A percentile compares a stretch with the other conserved stretches of the same genome.
These are phyloP conservation scores for Annulohypoxylon maeteangense DNA, from an alignment of 495 filamentous ascomycete species.

Conservation along the genomic window DNA sequence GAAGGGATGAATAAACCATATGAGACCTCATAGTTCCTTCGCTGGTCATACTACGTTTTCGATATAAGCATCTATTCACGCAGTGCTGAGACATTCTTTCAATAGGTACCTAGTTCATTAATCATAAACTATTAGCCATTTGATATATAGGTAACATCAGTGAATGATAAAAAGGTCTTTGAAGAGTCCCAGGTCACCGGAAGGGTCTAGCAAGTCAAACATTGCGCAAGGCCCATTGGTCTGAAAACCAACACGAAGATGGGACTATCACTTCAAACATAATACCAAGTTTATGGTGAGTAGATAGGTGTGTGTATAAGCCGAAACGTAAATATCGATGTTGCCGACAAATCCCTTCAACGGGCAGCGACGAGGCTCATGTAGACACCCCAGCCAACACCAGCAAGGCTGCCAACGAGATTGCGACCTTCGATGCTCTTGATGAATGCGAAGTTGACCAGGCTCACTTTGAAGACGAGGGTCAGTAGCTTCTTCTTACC, in stretches of 20 bases:
- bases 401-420: slow-evolving; percentile 80
- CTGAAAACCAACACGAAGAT: too few relatives aligned
- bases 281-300: too few relatives aligned
- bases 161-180: too few relatives aligned
- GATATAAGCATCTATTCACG: background rate
- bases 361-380: slow-evolving; percentile 73
- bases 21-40: background rate
- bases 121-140: background rate
- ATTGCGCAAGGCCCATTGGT: too few relatives aligned
- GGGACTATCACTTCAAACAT: too few relatives aligned
- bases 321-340: background rate
- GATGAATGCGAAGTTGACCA: slow-evolving; percentile 82
- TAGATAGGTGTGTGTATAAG: background rate
- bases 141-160: too few relatives aligned
- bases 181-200: too few relatives aligned
- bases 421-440: slow-evolving; percentile 76
- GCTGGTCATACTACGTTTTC: background rate
- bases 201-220: too few relatives aligned
- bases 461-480: slow-evolving; percentile 60
- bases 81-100: background rate
- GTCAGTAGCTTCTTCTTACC: background rate
- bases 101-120: background rate
- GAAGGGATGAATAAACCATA: background rate
- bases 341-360: slow-evolving; percentile 5
- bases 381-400: slow-evolving; percentile 88